Evolutionary conservation across 2,329 filamentous ascomycete species (phyloP), one percentile per base, ranked within the genome.

Genomic region (Diaporthe aspalathi): DNA sequence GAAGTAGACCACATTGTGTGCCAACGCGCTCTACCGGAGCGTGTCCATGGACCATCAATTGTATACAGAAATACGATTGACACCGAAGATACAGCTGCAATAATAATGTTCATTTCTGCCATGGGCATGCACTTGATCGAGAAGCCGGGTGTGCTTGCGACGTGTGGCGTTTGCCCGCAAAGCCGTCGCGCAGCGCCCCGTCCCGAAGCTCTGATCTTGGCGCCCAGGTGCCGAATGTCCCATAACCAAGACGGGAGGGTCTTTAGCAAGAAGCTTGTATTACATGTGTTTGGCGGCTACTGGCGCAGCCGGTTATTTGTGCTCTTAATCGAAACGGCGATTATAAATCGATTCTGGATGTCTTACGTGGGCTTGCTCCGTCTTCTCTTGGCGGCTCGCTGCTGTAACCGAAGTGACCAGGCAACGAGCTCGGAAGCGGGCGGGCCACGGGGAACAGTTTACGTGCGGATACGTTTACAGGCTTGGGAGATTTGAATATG

Each of bases 151-250:
- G 60, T 14, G 14, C n/a, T 35, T 22, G n/a, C 60, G 45, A 32
- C 29, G 60, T 16, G 14, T 63, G 60, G 49, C 60, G 60, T 47
- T 62, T 32, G 40, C 24, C n/a, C 40, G 6, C n/a, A n/a, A n/a
- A n/a, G 57, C 20, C 57, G 43, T 65, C 29, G 60, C 29, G 45
- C 29, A 50, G 29, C 60, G 45, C 45, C n/a, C 45, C 60, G 60
- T 65, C 60, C 60, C 60, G 60, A 50, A 24, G 60, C 11, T 50
- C 14, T 49, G 32, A 12, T 27, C 60, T 65, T 65, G 60, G 60
- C 60, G 60, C 43, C 60, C 45, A 65, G 60, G 45, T 22, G 29
- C 43, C 45, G 45, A 7, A 50, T 16, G 29, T 9, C 27, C 60
- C 43, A 17, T 32, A 12, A 63, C 60, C 60, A 65, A 38, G 60